Evolutionary conservation across 2,329 filamentous ascomycete genomes (phyloP).

Genomic region (Monascus ruber): DNA sequence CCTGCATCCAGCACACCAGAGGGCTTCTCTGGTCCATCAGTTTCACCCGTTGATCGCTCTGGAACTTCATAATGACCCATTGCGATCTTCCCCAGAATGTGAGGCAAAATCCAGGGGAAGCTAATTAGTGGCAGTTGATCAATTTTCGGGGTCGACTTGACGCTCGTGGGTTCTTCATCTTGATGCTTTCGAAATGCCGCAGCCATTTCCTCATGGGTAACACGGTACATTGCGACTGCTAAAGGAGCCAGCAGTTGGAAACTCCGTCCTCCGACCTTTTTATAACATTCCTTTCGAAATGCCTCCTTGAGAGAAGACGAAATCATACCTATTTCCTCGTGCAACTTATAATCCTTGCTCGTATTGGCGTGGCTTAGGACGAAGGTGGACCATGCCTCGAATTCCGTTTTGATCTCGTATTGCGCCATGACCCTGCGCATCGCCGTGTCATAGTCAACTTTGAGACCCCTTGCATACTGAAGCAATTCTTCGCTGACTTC

Average conservation of each 20-base stretch:
- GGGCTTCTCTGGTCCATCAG: constrained; percentile 1
- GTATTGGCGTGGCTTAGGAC: constrained; percentile 62
- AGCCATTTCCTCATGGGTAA: constrained; percentile 62
- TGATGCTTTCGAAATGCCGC: constrained; percentile 44
- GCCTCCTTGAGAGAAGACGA: constrained; percentile 54
- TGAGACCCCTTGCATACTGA: constrained; percentile 52
- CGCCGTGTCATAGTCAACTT: constrained; percentile 63
- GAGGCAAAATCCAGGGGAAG: constrained; percentile 84
- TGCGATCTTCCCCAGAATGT: constrained; percentile 60
- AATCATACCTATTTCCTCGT: constrained; percentile 68
- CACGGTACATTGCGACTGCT: constrained; percentile 75
- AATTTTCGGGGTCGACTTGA: constrained; percentile 6
- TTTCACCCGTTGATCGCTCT: constrained; percentile 2
- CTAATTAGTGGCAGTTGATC: constrained; percentile 67
- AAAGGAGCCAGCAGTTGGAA: constrained; percentile 55
- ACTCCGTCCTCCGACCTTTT: constrained; percentile 50
- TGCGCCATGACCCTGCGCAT: constrained; percentile 75
- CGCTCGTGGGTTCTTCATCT: constrained; percentile 9
- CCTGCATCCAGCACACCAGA: background rate
- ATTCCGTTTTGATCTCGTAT: constrained; percentile 72
- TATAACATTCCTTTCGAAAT: constrained; percentile 56
- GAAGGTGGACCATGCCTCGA: constrained; percentile 85
- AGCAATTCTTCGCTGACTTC: constrained; percentile 45
- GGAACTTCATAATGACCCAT: constrained; percentile 25
- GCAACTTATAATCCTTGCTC: constrained; percentile 70